Percentiles rank a stretch among this genome's conserved stretches.
These are phyloP conservation scores for Irpex sp. DNA, from an alignment of 1,284 basidiomycete species.

Conservation along the genomic window DNA sequence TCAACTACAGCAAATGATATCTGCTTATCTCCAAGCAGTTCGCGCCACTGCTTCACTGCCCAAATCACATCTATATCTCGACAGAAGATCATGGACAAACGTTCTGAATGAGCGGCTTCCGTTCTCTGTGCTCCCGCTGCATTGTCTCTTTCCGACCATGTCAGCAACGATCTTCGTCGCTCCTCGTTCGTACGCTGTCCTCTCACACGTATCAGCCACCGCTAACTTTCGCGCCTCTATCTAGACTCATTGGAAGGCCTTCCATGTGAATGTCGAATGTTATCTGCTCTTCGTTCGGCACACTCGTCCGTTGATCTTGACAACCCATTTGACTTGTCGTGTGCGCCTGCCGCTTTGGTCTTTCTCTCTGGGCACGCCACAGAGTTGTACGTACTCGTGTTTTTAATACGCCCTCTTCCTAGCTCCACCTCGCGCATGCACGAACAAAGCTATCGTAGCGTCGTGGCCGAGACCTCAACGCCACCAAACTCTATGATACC, in stretches of 20 bases:
- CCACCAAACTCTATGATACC: background rate
- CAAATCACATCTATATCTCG: background rate
- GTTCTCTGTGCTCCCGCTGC: background rate
- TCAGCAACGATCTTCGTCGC: slow-evolving; percentile 6
- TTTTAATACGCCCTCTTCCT: background rate
- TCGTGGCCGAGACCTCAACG: background rate
- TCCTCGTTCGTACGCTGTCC: background rate
- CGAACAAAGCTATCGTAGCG: background rate
- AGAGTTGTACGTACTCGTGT: background rate
- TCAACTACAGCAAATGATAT: background rate
- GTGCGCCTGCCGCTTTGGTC: slow-evolving; percentile 1
- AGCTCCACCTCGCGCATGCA: background rate
- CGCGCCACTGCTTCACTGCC: background rate
- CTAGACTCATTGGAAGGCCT: background rate
- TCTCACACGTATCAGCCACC: background rate
- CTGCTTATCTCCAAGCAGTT: background rate
- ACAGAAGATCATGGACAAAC: slow-evolving; percentile 2
- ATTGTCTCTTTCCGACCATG: slow-evolving; percentile 3
- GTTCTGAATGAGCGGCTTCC: background rate
- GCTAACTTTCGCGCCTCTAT: slow-evolving; percentile 3
- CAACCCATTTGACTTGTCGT: background rate
- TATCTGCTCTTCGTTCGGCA: slow-evolving; percentile 1
- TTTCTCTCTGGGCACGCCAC: background rate
- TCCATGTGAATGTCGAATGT: background rate
- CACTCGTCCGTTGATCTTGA: background rate